Evolutionary conservation across 1,284 basidiomycete genomes (phyloP), one percentile per base, ranked within the genome.

Genomic region (Melampsora larici-populina): DNA sequence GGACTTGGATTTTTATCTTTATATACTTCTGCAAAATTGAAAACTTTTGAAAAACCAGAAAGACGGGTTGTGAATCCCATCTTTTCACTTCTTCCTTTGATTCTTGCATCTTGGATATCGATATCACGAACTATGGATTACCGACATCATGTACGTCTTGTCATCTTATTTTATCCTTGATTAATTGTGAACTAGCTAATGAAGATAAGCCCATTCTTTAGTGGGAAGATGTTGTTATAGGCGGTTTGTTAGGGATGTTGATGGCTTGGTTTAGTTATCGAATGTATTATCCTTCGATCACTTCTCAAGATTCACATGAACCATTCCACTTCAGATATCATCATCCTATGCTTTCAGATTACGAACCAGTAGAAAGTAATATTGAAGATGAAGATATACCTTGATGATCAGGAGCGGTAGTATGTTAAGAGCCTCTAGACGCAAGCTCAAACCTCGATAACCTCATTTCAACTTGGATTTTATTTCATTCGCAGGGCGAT

Each of bases 1-100:
- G 95, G 96, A 0, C 87, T 98, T 3, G 92, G 92, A 1, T 98
- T 94, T 85, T 86, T 99, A 48, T 87, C 91, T 5, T 90, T 93
- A 80, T 98, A 96, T 83, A 84, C 94, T 5, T 90, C 92, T 8
- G 94, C 93, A 4, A 98, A 98, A 84, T 85, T 97, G 81, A 94
- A 96, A 82, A 85, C 97, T 11, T 97, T 94, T 81, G 93, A 97
- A 83, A 36, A 36, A 36, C 36, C 36, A 36, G 36, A 36, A 9
- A 86, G 86, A 64, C 87, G 89, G 60, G 87, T 91, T 40, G 87
- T 89, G 48, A 94, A 94, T 81, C 90, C 91, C 6, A 97, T 94
- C 94, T 84, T 95, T 43, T 87, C 90, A 0, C 82, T 94, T 1
- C 85, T 88, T 0, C 95, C 94, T 0, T 87, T 96, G 68, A 85